Evolutionary conservation across 495 filamentous ascomycete species (phyloP).

Genomic region (Penicillium cataractarum): DNA sequence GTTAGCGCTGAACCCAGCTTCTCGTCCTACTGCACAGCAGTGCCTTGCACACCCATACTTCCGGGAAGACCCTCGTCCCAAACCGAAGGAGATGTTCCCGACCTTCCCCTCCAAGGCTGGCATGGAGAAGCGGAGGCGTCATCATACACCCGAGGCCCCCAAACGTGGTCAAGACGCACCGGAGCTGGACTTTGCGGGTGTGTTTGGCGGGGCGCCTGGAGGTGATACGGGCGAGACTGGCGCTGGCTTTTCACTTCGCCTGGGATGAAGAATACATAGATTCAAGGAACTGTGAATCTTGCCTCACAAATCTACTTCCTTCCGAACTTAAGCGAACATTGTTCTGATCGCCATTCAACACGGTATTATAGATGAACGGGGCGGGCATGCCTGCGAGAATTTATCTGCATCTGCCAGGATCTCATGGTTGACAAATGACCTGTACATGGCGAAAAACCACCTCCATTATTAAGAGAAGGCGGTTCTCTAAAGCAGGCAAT

Average conservation of each 20-base stretch:
- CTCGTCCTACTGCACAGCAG: slow-evolving; percentile 69
- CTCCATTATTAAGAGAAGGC: background rate
- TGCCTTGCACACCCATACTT: slow-evolving; percentile 84
- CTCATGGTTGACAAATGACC: background rate
- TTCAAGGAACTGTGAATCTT: background rate
- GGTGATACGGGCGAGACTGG: slow-evolving; percentile 75
- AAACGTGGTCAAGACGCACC: slow-evolving; percentile 72
- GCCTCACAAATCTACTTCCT: background rate
- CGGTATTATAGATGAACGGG: background rate
- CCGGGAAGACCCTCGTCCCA: slow-evolving; percentile 83
- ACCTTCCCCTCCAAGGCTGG: slow-evolving; percentile 94
- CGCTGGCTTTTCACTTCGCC: slow-evolving; percentile 78
- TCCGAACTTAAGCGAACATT: no score
- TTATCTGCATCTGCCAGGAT: background rate
- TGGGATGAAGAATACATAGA: slow-evolving; percentile 47
- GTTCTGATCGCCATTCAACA: background rate
- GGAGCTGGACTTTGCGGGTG: slow-evolving; percentile 68
- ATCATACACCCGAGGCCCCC: slow-evolving; percentile 85
- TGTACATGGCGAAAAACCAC: background rate
- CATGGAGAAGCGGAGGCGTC: slow-evolving; percentile 76
- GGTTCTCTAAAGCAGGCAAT: background rate
- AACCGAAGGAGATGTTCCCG: slow-evolving; percentile 83
- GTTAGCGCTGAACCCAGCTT: slow-evolving; percentile 74
- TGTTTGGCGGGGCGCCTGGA: slow-evolving; percentile 75
- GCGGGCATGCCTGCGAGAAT: background rate